A percentile compares a stretch with the other conserved stretches of the same genome.
Conservation (phyloP, 805 yeast species). For the Metahyphopichia silvanorum region DNA sequence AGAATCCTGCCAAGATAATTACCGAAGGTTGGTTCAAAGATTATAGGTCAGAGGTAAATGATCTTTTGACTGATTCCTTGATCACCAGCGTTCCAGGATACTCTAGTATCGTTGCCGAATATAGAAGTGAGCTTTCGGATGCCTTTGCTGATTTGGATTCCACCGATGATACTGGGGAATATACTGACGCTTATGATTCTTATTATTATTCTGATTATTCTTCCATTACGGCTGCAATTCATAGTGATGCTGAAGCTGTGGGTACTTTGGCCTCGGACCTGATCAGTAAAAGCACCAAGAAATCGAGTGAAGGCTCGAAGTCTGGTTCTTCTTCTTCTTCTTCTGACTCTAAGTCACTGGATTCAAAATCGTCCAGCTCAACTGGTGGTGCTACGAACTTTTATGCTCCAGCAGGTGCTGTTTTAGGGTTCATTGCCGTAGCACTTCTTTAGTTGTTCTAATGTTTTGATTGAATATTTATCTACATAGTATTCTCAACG, state of each 20-base stretch:
- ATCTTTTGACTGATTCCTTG: too few relatives aligned
- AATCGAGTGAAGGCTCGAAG: conserved; percentile 1
- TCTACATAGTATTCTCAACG: conserved; percentile 10
- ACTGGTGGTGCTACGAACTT: conserved; percentile 9
- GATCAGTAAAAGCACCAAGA: not conserved
- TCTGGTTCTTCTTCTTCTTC: conserved; percentile 5
- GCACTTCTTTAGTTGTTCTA: conserved; percentile 10
- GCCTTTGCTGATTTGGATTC: conserved; percentile 1
- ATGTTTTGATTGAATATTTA: not conserved
- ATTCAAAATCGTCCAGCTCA: conserved; percentile 13
- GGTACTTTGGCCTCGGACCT: conserved; percentile 6
- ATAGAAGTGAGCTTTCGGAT: too few relatives aligned
- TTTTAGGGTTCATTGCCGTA: conserved; percentile 14
- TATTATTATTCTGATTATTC: conserved; percentile 4
- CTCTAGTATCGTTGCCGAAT: not conserved
- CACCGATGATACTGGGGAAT: not conserved
- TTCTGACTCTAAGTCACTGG: conserved; percentile 9
- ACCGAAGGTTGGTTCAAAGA: too few relatives aligned
- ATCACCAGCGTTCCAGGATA: not conserved
- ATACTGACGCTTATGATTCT: conserved; percentile 1
- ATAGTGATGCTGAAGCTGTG: too few relatives aligned
- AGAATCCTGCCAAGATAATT: too few relatives aligned
- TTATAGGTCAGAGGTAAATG: too few relatives aligned
- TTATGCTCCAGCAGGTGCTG: conserved; percentile 13
- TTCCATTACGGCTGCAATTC: conserved; percentile 14